Conservation (phyloP, 2,329 filamentous ascomycete species). For the Penicillium concentricum region DNA sequence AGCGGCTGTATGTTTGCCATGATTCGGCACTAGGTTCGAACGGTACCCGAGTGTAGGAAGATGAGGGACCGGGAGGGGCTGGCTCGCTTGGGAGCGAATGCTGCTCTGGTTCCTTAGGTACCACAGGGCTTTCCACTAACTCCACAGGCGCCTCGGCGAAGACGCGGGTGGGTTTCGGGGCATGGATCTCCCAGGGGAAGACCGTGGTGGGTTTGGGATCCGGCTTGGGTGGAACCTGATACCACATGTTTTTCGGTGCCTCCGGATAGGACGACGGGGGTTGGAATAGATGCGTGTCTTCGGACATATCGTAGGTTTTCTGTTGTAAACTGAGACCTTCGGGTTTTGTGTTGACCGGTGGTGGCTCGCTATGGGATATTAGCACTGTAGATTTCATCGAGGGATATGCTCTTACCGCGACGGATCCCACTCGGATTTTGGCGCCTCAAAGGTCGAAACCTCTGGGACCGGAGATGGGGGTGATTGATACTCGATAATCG, state of each 20-base stretch:
- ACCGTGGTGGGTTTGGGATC: slow-evolving; percentile 64
- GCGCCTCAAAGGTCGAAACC: slow-evolving; percentile 55
- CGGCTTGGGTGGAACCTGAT: slow-evolving; percentile 67
- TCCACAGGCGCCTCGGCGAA: slow-evolving; percentile 34
- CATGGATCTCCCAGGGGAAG: slow-evolving; percentile 85
- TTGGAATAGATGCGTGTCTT: slow-evolving; percentile 70
- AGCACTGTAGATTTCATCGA: slow-evolving; percentile 15
- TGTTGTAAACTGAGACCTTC: slow-evolving; percentile 83
- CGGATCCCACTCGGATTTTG: slow-evolving; percentile 62
- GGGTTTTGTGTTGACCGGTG: slow-evolving; percentile 67
- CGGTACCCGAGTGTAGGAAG: slow-evolving; percentile 6
- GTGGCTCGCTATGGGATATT: slow-evolving; percentile 54
- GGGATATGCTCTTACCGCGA: slow-evolving; percentile 49
- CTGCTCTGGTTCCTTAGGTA: neutral
- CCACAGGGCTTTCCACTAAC: neutral
- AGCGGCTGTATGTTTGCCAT: slow-evolving; percentile 72
- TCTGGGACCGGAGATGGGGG: slow-evolving; percentile 25
- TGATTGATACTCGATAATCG: slow-evolving; percentile 42
- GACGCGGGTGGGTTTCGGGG: slow-evolving; percentile 57
- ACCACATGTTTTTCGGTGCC: slow-evolving; percentile 85
- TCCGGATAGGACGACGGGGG: slow-evolving; percentile 76
- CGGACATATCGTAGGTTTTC: slow-evolving; percentile 79
- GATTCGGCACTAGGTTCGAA: slow-evolving; percentile 46
- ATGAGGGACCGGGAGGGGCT: neutral
- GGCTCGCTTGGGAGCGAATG: neutral